A percentile compares a stretch with the other conserved stretches of the same genome.
Evolutionary conservation across 805 yeast species (phyloP).

Genomic region (Myxozyma neotropica): DNA sequence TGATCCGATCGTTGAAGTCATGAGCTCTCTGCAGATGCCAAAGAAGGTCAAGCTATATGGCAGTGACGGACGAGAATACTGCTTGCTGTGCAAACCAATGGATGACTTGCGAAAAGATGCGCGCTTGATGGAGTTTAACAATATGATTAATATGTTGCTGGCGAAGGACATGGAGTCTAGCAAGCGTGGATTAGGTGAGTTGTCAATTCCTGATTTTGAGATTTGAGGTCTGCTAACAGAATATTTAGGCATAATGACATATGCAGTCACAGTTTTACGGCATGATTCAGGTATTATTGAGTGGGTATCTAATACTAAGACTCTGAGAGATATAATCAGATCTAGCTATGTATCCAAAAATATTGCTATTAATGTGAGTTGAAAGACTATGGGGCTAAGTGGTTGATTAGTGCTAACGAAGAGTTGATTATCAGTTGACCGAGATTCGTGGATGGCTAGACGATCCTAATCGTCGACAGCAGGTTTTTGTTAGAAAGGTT

Average conservation of each 20-base stretch:
- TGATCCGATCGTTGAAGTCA: conserved; percentile 62
- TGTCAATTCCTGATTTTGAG: too few relatives aligned
- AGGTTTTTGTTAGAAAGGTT: conserved; percentile 14
- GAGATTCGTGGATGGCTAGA: conserved; percentile 2
- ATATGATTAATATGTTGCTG: conserved; percentile 77
- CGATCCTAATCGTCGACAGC: not conserved
- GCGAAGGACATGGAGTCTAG: conserved; percentile 69
- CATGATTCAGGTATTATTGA: conserved; percentile 90
- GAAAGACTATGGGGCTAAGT: too few relatives aligned
- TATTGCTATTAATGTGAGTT: conserved; percentile 34
- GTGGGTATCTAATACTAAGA: conserved; percentile 76
- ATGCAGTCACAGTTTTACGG: conserved; percentile 84
- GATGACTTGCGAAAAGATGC: conserved; percentile 97
- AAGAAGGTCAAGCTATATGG: conserved; percentile 75
- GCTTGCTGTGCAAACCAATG: conserved; percentile 76
- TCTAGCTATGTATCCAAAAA: conserved; percentile 50
- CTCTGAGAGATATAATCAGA: conserved; percentile 65
- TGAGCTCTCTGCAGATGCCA: conserved; percentile 86
- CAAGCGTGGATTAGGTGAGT: conserved; percentile 57
- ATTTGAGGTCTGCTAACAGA: not conserved
- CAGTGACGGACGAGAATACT: conserved; percentile 71
- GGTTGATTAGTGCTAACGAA: too few relatives aligned
- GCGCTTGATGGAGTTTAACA: conserved; percentile 87
- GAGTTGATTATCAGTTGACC: not conserved
- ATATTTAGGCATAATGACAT: conserved; percentile 59